Base-by-base conservation (phyloP, 805 yeast species). In the Spencermartinsiella europaea region DNA sequence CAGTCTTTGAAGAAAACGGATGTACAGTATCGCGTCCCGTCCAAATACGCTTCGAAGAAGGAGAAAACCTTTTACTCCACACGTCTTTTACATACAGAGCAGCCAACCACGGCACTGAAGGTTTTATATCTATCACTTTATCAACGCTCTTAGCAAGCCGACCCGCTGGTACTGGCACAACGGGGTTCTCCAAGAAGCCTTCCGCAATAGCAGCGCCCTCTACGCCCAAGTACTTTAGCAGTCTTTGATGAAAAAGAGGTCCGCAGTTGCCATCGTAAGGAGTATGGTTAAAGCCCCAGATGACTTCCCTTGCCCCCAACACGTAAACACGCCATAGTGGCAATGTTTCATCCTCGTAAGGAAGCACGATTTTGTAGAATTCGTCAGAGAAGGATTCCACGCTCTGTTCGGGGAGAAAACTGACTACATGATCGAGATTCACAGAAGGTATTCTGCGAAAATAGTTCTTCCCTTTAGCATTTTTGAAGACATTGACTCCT, bases 251-350 rank as follows among this genome's bases (percentile, higher is more conserved):
- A 38, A 56, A 55, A 22, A 40, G 21, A n/a, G 50, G 44, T 0
- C 62, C 60, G 4, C 56, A 48, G 43, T 46, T 50, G 34, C 61
- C 62, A 33, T 58, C 62, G 35, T 42, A 50, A 4, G 45, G 34
- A 1, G 54, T 38, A 34, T 58, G 62, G 34, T 58, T 58, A 44
- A 51, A 58, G 21, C 41, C 52, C 43, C 53, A 58, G 22, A 48
- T 49, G 4, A 50, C 35, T n/a, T 33, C 39, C 4, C 20, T 31
- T 21, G 40, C 40, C 12, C 43, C 46, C 12, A 51, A 8, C 12
- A 55, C 47, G 20, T 42, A 40, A 17, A 56, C 38, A n/a, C 57
- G 42, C 60, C 60, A 56, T 5, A 49, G 43, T 1, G 59, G 59
- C 17, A 19, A 16, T 25, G 10, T 21, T 5, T 21, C 37, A 17